phyloP scores from a whole-genome alignment of 169 alveolate genomes.

The Eimeria acervulina region DNA sequence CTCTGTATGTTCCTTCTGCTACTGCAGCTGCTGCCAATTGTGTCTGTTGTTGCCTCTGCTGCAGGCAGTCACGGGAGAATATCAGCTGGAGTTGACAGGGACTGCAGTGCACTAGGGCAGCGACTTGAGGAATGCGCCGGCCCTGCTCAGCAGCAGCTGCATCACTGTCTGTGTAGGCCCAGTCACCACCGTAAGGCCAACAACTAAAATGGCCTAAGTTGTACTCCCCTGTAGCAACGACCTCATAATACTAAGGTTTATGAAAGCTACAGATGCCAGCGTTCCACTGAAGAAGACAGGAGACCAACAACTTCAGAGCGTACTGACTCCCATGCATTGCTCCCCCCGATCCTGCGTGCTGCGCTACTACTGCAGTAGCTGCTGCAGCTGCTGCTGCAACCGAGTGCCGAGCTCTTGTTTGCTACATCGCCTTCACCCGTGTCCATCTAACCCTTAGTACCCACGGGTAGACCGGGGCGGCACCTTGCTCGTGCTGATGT shows the following conservation, averaged over 20 bases:
- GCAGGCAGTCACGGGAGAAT: conserved; percentile 17
- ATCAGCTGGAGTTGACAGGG: not conserved
- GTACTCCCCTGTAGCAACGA: not conserved
- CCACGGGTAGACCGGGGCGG: too few relatives aligned
- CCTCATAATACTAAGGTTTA: not conserved
- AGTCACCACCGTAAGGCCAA: not conserved
- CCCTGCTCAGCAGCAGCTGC: not conserved
- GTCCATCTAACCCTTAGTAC: not conserved
- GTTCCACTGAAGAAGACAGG: not conserved
- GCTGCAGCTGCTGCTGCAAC: not conserved
- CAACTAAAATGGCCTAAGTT: not conserved
- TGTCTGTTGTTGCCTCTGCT: not conserved
- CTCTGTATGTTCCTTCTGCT: not conserved
- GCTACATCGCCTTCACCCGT: not conserved
- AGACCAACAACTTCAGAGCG: not conserved
- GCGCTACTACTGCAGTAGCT: not conserved
- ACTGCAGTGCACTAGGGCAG: not conserved
- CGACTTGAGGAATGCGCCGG: not conserved
- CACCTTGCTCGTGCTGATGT: too few relatives aligned
- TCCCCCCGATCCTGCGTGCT: not conserved
- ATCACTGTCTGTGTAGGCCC: not conserved
- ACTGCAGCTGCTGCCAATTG: not conserved
- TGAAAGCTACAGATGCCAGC: not conserved
- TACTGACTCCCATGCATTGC: not conserved
- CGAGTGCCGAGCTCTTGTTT: not conserved